A percentile compares a stretch with the other conserved stretches of the same genome.
Conservation (phyloP, 1,139 yeast genomes). For the Suhomyces anneliseae region DNA sequence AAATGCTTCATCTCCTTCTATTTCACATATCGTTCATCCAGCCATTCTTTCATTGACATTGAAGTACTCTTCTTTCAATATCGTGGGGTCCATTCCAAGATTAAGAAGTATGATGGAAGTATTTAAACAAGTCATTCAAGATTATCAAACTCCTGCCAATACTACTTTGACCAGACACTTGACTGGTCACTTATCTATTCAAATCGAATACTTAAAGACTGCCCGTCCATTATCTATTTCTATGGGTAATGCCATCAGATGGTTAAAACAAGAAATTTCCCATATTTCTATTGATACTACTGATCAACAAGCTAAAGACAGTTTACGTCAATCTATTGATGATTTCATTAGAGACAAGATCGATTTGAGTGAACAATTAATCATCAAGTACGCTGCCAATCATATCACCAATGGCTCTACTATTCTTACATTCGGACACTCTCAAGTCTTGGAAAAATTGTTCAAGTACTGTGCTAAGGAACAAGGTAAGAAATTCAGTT, state of each 20-base stretch:
- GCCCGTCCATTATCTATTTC: conserved; percentile 91
- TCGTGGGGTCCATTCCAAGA: conserved; percentile 88
- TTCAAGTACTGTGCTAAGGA: conserved; percentile 66
- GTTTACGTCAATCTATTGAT: conserved; percentile 67
- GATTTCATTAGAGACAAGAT: conserved; percentile 82
- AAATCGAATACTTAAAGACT: conserved; percentile 86
- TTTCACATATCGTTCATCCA: conserved; percentile 81
- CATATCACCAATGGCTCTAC: conserved; percentile 80
- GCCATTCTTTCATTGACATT: conserved; percentile 76
- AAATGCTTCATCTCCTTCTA: conserved; percentile 61
- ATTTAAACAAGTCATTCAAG: conserved; percentile 75
- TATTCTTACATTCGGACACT: conserved; percentile 83
- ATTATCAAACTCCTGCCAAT: conserved; percentile 82
- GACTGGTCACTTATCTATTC: conserved; percentile 87
- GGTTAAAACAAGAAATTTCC: conserved; percentile 94
- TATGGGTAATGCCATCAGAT: conserved; percentile 97
- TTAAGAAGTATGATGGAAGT: conserved; percentile 84
- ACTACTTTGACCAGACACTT: conserved; percentile 85
- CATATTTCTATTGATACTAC: conserved; percentile 67
- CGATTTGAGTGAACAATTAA: conserved; percentile 79
- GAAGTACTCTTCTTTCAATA: conserved; percentile 76
- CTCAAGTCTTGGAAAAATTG: conserved; percentile 77
- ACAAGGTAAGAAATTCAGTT: conserved; percentile 67
- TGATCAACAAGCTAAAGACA: conserved; percentile 73
- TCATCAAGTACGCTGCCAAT: conserved; percentile 75